A percentile compares a stretch with the other conserved stretches of the same genome.
Conservation (phyloP, 805 yeast species). For the Zygoascus flipseniorum region DNA sequence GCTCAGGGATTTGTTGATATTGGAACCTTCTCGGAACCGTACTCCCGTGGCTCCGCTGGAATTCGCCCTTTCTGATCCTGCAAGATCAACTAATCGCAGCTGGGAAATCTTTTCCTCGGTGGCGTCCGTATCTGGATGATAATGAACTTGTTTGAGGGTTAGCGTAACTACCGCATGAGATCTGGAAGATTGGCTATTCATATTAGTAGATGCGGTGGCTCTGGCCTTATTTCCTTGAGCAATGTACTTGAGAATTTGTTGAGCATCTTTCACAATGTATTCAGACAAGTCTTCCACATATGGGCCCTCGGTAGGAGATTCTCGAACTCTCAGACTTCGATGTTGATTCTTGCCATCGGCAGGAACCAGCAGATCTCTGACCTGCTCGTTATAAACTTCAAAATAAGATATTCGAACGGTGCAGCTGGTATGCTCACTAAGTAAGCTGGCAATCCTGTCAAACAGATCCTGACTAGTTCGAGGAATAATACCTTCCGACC, state of each 20-base stretch:
- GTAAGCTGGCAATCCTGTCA: constrained; percentile 31
- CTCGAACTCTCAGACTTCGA: constrained; percentile 45
- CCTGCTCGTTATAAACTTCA: constrained; percentile 74
- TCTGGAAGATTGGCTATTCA: constrained; percentile 67
- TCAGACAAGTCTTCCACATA: constrained; percentile 62
- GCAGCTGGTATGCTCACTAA: constrained; percentile 31
- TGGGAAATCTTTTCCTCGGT: constrained; percentile 46
- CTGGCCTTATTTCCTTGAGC: constrained; percentile 46
- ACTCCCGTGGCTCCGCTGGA: constrained; percentile 50
- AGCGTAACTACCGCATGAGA: constrained; percentile 75
- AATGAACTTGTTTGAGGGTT: constrained; percentile 48
- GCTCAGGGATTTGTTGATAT: constrained; percentile 69
- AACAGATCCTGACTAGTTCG: constrained; percentile 47
- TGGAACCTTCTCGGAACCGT: constrained; percentile 64
- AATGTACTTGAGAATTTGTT: constrained; percentile 42
- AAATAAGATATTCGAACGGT: constrained; percentile 51
- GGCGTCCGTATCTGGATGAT: constrained; percentile 24
- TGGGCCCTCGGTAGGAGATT: constrained; percentile 57
- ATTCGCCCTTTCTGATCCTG: constrained; percentile 69
- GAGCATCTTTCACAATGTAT: constrained; percentile 38
- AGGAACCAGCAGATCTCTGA: constrained; percentile 46
- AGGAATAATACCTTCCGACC: constrained; percentile 55
- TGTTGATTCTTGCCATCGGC: constrained; percentile 13
- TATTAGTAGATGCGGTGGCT: constrained; percentile 62
- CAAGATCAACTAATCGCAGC: constrained; percentile 66